Base-by-base conservation (phyloP, 805 yeast species). In the Metschnikowia borealis region DNA sequence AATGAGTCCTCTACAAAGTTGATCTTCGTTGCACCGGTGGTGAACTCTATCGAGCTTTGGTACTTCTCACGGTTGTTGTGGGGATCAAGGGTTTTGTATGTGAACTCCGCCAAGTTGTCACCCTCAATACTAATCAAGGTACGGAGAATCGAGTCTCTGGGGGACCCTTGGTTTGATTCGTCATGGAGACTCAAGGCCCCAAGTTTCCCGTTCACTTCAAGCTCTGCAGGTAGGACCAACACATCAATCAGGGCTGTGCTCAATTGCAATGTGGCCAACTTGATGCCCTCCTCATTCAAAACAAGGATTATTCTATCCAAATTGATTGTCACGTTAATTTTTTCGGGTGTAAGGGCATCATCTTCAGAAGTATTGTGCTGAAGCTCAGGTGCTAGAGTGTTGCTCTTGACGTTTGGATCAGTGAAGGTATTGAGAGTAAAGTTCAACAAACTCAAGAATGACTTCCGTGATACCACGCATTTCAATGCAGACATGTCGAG, bases 391-490 rank as follows among this genome's bases (percentile, higher is more conserved):
- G 90, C 85, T 0, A 89, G 87, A 1, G 82, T 70, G 39, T 81
- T 67, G 13, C 50, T 33, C 5, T 80, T 80, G 0, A 86, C 84
- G 54, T 81, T 78, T 0, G 96, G 96, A 65, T 85, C 85, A 0
- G 97, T 86, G 64, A 94, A 94, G 0, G 98, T 94, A 41, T 89
- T 87, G 60, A 91, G 71, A 1, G 87, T 74, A 64, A 85, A 94
- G 64, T 90, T 92, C 55, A 92, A 68, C 13, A 94, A 70, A 1
- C 95, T 85, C 53, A 94, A 73, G 14, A 87, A 68, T 1, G 96
- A 86, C 61, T 82, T 86, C 44, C 97, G 81, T 0, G 95, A 82
- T 6, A 91, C 67, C 2, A 87, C 85, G 35, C 87, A 76, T 54
- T 81, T 81, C 48, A 94, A 79, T 13, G 95, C 89, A 0, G 96